Evolutionary conservation across 345 rosid species (phyloP), one percentile per base, ranked within the genome.

Genomic region (Capsella bursapastoris): DNA sequence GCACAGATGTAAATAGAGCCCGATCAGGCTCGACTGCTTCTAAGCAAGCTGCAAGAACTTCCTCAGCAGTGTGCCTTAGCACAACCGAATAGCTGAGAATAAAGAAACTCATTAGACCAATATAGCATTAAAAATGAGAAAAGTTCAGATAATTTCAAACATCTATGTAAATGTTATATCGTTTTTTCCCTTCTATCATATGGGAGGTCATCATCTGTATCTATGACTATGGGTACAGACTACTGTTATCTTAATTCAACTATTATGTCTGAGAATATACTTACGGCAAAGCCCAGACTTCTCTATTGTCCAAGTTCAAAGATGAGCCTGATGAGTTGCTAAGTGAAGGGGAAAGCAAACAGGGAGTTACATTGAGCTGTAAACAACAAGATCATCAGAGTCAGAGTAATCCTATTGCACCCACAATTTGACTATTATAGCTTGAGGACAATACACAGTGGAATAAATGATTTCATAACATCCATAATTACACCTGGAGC

Each of bases 21-120:
- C 89, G 85, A 68, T 83, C 82, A 61, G 96, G 97, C 76, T 94
- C 91, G 37, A 91, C 83, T 43, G 98, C 93, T 82, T 91, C 98
- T 45, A 81, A 63, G 80, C 98, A 89, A 1, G 91, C 96, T 35
- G 83, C 97, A 70, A 86, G 95, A 72, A 94, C 87, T 85, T 94
- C 97, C 86, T 94, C 98, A 40, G 87, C 87, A 34, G 98, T 91
- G 90, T 94, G 98, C 82, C 97, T 89, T 72, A 91, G 83, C 74
- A 94, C 96, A 81, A 87, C 88, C 66, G 97, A 91, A 79, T 94
- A 94, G 73, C 97, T 94, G 91, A 37, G 81, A 67, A 57, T 61
- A 70, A 61, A 74, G 15, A 69, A 68, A 22, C 40, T 38, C 53
- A 58, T 8, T 49, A 29, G 22, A 70, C 15, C 16, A 14, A 29